Percentiles rank a stretch among this genome's conserved stretches.
Evolutionary conservation across 1,284 basidiomycete genomes (phyloP).

Genomic region (Wallemia hederae): DNA sequence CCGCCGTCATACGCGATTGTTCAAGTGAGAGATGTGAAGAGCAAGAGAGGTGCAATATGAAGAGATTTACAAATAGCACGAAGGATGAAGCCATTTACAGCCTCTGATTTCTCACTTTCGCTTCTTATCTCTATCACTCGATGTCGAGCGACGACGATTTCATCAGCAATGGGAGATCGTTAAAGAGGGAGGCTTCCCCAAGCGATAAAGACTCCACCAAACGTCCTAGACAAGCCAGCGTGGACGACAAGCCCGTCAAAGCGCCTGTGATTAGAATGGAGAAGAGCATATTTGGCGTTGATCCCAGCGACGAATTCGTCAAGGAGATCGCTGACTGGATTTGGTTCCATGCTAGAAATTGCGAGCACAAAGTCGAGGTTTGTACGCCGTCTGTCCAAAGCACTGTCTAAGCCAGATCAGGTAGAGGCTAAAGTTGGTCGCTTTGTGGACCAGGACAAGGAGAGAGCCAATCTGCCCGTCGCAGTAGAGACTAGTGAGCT

Average conservation of each 20-base stretch:
- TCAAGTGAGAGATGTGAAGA: too few relatives aligned
- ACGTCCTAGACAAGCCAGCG: background rate
- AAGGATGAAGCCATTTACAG: too few relatives aligned
- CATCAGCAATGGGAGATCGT: too few relatives aligned
- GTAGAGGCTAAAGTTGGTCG: background rate
- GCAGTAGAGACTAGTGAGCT: slow-evolving; percentile 50
- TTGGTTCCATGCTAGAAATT: slow-evolving; percentile 14
- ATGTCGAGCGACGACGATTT: too few relatives aligned
- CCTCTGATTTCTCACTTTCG: too few relatives aligned
- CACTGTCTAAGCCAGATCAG: background rate
- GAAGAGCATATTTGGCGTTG: slow-evolving; percentile 64
- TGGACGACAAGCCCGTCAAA: background rate
- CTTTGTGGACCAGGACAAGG: background rate
- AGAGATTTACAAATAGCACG: background rate
- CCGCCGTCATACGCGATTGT: background rate
- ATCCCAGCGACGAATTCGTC: slow-evolving; percentile 82
- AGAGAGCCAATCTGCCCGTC: slow-evolving; percentile 23
- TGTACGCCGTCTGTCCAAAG: slow-evolving; percentile 5
- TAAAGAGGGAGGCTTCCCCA: too few relatives aligned
- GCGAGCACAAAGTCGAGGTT: slow-evolving; percentile 22
- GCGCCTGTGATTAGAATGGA: slow-evolving; percentile 21
- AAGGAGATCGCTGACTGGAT: slow-evolving; percentile 72
- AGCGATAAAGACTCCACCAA: background rate
- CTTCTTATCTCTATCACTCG: too few relatives aligned
- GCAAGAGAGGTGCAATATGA: too few relatives aligned